These are phyloP conservation scores for Amylocarpus encephaloides DNA, from an alignment of 2,329 filamentous ascomycete species.

Conservation along the genomic window DNA sequence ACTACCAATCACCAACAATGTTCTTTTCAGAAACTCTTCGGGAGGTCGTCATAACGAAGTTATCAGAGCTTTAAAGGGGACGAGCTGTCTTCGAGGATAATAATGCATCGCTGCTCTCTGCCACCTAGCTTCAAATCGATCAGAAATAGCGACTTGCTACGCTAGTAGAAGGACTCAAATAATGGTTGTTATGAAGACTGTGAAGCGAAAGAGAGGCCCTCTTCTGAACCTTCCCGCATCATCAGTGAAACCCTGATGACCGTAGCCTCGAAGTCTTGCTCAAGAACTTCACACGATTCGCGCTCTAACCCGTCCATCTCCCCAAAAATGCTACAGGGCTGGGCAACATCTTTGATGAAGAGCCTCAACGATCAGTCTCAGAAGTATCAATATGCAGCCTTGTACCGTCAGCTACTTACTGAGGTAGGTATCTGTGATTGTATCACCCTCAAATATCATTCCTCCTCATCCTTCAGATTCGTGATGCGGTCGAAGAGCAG, in stretches of 20 bases:
- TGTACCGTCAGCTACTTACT: slow-evolving; percentile 49
- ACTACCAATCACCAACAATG: slow-evolving; percentile 24
- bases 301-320: slow-evolving; percentile 48
- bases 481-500: slow-evolving; percentile 23
- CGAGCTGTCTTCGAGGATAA: slow-evolving; percentile 42
- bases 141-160: slow-evolving; percentile 33
- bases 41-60: slow-evolving; percentile 49
- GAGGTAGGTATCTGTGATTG: slow-evolving; percentile 37
- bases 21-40: slow-evolving; percentile 47
- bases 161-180: slow-evolving; percentile 26
- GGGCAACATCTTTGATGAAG: slow-evolving; percentile 41
- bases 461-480: slow-evolving; percentile 22
- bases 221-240: slow-evolving; percentile 10
- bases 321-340: slow-evolving; percentile 38
- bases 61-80: slow-evolving; percentile 49
- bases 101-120: slow-evolving; percentile 37
- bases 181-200: slow-evolving; percentile 26
- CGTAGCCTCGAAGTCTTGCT: slow-evolving; percentile 21
- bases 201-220: slow-evolving; percentile 11
- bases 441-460: slow-evolving; percentile 31
- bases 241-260: slow-evolving; percentile 15
- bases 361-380: slow-evolving; percentile 44
- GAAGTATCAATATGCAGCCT: slow-evolving; percentile 48
- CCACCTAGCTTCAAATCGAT: slow-evolving; percentile 29
- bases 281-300: slow-evolving; percentile 43